Evolutionary conservation across 768 basidiomycete genomes (phyloP).

Genomic region (Butyriboletus loyo): DNA sequence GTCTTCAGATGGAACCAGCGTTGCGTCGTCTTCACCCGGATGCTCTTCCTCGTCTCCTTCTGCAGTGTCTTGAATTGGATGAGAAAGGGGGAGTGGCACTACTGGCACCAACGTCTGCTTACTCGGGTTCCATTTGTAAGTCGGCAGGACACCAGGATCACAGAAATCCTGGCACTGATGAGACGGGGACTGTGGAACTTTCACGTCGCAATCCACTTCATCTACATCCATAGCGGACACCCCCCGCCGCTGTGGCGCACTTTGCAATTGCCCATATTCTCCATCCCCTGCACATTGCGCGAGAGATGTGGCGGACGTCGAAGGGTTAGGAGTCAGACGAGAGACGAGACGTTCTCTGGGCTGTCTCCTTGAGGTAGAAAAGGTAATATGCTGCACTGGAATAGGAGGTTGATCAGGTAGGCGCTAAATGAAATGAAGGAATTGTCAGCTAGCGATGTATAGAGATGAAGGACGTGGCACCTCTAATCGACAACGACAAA

Average conservation of each 20-base stretch:
- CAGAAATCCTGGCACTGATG: background rate
- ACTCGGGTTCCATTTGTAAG: constrained; percentile 13
- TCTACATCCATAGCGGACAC: background rate
- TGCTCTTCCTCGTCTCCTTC: background rate
- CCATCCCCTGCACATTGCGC: no score
- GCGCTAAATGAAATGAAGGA: constrained; percentile 15
- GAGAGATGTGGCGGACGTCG: no score
- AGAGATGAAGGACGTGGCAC: background rate
- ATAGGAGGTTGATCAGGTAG: constrained; percentile 26
- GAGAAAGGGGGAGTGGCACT: background rate
- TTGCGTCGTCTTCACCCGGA: constrained; percentile 13
- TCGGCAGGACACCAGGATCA: background rate
- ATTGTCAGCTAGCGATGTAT: background rate
- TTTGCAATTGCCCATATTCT: no score
- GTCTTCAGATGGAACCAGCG: constrained; percentile 15
- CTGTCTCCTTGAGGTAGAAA: background rate
- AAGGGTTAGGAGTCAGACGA: background rate
- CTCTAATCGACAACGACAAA: constrained; percentile 30
- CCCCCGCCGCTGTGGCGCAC: background rate
- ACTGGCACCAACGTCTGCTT: background rate
- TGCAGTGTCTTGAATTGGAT: background rate
- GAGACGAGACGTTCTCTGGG: background rate
- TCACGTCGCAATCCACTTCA: background rate
- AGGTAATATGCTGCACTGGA: constrained; percentile 4
- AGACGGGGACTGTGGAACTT: background rate